Evolutionary conservation across 768 basidiomycete species (phyloP).

Genomic region (Termitomyces eurrhizus): DNA sequence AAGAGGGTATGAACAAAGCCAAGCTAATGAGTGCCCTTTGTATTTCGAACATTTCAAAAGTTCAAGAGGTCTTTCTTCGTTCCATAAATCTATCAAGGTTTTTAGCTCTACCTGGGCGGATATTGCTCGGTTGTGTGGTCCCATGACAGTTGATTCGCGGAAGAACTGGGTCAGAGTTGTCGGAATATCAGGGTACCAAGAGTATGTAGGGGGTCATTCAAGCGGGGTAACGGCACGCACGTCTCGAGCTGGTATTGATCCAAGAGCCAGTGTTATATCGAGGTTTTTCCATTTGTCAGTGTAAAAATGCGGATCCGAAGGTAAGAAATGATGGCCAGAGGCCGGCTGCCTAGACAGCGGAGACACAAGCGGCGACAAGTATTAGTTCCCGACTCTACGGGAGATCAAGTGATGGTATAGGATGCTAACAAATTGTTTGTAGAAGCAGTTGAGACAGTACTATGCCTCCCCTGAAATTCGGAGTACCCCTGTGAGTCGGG

Average conservation of each 20-base stretch:
- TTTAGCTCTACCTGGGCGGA: slow-evolving; percentile 8
- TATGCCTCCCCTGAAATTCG: too few species aligned
- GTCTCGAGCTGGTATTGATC: neutral
- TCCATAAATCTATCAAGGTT: neutral
- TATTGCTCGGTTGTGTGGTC: slow-evolving; percentile 12
- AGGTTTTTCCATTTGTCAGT: neutral
- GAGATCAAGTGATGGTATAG: too few species aligned
- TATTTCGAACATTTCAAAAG: slow-evolving; percentile 4
- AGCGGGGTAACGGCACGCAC: slow-evolving; percentile 3
- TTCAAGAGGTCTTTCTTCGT: neutral
- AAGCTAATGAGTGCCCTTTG: slow-evolving; percentile 14
- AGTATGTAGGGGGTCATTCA: neutral
- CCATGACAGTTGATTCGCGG: slow-evolving; percentile 13
- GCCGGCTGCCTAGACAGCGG: neutral
- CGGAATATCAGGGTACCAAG: neutral
- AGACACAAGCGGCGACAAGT: neutral
- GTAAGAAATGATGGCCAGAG: neutral
- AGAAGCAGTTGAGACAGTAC: too few species aligned
- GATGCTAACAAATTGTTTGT: too few species aligned
- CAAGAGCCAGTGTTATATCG: neutral
- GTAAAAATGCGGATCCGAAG: neutral
- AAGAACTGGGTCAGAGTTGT: neutral
- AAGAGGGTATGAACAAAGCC: slow-evolving; percentile 18
- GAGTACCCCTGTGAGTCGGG: too few species aligned
- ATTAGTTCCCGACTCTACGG: too few species aligned